Evolutionary conservation across 257 asterid species (phyloP).

Genomic region (Vinca minor): DNA sequence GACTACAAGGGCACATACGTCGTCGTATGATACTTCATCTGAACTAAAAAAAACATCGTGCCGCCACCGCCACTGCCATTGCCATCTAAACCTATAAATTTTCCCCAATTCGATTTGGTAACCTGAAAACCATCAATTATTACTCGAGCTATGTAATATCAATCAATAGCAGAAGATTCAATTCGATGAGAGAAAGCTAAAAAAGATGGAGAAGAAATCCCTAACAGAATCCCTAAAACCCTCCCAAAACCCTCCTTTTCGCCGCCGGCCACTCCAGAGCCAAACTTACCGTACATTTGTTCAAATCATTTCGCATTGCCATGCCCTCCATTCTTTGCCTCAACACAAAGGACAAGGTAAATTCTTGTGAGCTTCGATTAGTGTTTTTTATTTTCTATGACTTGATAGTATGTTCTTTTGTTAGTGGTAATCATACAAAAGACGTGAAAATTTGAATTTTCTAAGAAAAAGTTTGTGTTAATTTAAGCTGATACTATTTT

Average conservation of each 20-base stretch:
- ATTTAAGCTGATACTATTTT: neutral
- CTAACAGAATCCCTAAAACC: slow-evolving; percentile 25
- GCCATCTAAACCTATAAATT: neutral
- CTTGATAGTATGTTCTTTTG: neutral
- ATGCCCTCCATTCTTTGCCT: slow-evolving; percentile 8
- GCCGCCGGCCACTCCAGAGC: slow-evolving; percentile 64
- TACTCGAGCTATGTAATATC: neutral
- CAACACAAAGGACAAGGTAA: slow-evolving; percentile 38
- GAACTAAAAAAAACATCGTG: neutral
- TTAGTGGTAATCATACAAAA: neutral
- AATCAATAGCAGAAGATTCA: neutral
- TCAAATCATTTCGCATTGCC: slow-evolving; percentile 37
- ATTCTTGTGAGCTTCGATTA: neutral
- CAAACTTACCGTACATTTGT: slow-evolving; percentile 38
- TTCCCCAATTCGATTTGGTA: neutral
- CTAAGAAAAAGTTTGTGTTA: neutral
- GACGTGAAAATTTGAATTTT: neutral
- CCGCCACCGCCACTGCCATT: neutral
- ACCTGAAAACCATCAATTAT: neutral
- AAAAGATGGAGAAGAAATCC: slow-evolving; percentile 36
- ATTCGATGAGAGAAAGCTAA: neutral
- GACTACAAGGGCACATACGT: neutral
- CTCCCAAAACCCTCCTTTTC: slow-evolving; percentile 17
- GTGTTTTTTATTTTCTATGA: neutral
- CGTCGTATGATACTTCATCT: neutral